Conservation (phyloP, 495 filamentous ascomycete genomes). For the Lasiosphaeria hispida region DNA sequence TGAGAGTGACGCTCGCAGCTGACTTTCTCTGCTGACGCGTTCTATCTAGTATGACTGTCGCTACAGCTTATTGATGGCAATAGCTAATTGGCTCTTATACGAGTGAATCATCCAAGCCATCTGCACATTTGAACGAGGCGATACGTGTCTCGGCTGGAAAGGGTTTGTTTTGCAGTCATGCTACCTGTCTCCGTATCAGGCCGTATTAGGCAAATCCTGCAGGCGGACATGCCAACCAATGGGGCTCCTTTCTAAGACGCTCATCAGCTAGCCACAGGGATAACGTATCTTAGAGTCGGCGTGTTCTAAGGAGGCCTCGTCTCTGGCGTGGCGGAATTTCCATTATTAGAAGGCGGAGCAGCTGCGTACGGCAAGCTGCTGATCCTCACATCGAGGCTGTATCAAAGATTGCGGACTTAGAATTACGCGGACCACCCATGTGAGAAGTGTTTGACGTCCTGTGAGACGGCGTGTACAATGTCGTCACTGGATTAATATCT, state of each 20-base stretch:
- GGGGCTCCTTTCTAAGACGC: slow-evolving; percentile 1
- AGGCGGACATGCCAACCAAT: slow-evolving; percentile 2
- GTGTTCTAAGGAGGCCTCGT: no score
- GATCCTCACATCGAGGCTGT: no score
- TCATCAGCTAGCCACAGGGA: background rate
- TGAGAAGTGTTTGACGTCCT: background rate
- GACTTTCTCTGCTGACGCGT: background rate
- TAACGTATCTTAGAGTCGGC: no score
- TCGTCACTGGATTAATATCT: no score
- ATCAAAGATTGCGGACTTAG: no score
- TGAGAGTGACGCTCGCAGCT: background rate
- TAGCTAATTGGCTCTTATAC: slow-evolving; percentile 3
- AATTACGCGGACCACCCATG: background rate
- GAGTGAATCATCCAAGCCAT: background rate
- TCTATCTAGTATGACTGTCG: background rate
- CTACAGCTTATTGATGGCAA: background rate
- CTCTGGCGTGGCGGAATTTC: no score
- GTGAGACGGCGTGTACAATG: no score
- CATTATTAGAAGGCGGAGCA: no score
- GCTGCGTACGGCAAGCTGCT: no score
- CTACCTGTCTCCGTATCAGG: background rate
- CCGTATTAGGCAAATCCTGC: slow-evolving; percentile 4
- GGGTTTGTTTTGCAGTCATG: background rate
- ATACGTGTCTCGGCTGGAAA: background rate
- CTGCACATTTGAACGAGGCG: background rate